phyloP scores from a whole-genome alignment of 768 basidiomycete species.

The Suillus subaureus region DNA sequence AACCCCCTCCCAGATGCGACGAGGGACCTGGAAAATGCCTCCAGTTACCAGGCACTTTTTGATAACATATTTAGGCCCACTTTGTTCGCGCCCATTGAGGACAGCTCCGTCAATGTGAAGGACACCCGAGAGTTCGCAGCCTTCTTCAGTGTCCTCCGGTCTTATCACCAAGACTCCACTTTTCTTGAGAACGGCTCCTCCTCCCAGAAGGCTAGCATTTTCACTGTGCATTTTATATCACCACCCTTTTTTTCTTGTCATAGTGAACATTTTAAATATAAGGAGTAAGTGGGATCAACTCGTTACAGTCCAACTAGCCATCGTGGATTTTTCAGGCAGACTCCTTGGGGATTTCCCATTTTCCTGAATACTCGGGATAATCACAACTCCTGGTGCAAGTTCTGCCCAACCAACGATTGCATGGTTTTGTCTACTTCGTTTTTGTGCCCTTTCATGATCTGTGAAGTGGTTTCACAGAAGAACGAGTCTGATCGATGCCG shows the following conservation, averaged over 20 bases:
- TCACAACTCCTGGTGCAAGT: background rate
- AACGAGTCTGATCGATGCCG: background rate
- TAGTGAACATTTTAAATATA: background rate
- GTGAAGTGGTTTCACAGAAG: constrained; percentile 10
- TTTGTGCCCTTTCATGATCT: constrained; percentile 16
- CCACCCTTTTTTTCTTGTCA: constrained; percentile 15
- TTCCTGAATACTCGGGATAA: background rate
- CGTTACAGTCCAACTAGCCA: no score
- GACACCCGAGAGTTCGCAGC: constrained; percentile 10
- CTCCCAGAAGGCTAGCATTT: constrained; percentile 15
- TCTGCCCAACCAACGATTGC: constrained; percentile 11
- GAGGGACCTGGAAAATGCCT: constrained; percentile 4
- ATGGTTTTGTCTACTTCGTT: constrained; percentile 1
- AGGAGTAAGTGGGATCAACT: constrained; percentile 3
- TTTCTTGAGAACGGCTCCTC: background rate
- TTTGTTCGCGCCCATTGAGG: background rate
- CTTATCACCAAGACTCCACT: constrained; percentile 1
- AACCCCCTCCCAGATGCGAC: background rate
- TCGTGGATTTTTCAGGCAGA: constrained; percentile 15
- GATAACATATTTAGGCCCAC: background rate
- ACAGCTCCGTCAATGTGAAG: background rate
- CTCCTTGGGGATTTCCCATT: constrained; percentile 15
- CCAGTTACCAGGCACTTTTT: background rate
- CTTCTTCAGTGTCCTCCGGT: constrained; percentile 12
- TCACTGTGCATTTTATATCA: constrained; percentile 13